These are phyloP conservation scores for Pseudozyma flocculosa DNA, from an alignment of 1,284 basidiomycete genomes.

Conservation along the genomic window DNA sequence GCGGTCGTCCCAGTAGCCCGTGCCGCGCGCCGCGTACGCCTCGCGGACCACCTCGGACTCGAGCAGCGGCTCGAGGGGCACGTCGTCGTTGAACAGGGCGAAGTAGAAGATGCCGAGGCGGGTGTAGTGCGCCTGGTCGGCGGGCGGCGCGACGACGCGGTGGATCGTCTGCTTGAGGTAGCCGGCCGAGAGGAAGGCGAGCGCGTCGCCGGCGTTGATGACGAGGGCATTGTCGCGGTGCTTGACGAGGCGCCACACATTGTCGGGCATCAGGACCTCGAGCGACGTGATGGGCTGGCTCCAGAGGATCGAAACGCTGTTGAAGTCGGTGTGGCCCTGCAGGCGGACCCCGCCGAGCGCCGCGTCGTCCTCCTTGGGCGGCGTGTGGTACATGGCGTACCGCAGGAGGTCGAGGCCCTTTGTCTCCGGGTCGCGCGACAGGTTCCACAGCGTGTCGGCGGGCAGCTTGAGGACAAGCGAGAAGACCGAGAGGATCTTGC, in stretches of 20 bases:
- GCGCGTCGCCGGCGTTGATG: constrained; percentile 54
- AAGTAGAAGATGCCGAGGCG: constrained; percentile 60
- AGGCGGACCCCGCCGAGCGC: constrained; percentile 59
- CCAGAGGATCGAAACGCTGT: constrained; percentile 60
- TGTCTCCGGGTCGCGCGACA: constrained; percentile 58
- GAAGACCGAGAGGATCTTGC: constrained; percentile 60
- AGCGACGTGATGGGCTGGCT: constrained; percentile 60
- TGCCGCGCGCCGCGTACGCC: constrained; percentile 16
- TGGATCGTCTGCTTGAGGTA: constrained; percentile 59
- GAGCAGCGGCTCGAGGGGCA: constrained; percentile 49
- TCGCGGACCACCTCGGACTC: constrained; percentile 53
- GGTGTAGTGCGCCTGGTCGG: constrained; percentile 58
- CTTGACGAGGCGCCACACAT: constrained; percentile 59
- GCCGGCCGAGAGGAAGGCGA: constrained; percentile 52
- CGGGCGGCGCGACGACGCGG: constrained; percentile 59
- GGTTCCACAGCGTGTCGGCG: constrained; percentile 60
- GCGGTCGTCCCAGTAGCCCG: constrained; percentile 42
- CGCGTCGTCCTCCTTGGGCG: constrained; percentile 53
- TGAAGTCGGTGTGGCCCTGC: constrained; percentile 61
- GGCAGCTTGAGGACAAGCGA: constrained; percentile 60
- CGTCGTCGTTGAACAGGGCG: constrained; percentile 59
- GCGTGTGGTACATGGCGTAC: constrained; percentile 60
- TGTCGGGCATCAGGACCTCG: constrained; percentile 60
- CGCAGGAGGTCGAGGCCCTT: constrained; percentile 60
- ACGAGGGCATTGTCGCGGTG: constrained; percentile 57